Evolutionary conservation across 129 eudicot genomes (phyloP).

Genomic region (Apium graveolens): DNA sequence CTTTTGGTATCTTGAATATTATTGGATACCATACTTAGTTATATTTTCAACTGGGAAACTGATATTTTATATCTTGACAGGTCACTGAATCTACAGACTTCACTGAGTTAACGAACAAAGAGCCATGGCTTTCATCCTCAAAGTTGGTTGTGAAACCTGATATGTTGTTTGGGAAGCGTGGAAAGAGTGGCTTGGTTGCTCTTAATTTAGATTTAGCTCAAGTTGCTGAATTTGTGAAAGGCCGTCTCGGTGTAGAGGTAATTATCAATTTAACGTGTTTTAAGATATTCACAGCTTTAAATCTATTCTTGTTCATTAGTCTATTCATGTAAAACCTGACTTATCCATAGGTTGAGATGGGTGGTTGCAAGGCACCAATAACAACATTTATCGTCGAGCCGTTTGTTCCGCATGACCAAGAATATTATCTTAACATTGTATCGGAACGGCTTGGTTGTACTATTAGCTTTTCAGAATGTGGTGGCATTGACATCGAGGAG

Average conservation of each 20-base stretch:
- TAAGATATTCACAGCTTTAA: not conserved
- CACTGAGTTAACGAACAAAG: constrained; percentile 51
- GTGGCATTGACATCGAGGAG: constrained; percentile 90
- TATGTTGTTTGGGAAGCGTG: constrained; percentile 91
- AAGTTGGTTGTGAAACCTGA: constrained; percentile 88
- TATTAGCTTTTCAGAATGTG: constrained; percentile 85
- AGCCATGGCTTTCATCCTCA: constrained; percentile 82
- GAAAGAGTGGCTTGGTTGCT: constrained; percentile 87
- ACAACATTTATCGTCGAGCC: constrained; percentile 89
- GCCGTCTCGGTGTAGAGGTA: constrained; percentile 81
- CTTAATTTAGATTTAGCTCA: constrained; percentile 69
- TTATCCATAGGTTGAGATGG: constrained; percentile 63
- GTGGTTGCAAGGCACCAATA: constrained; percentile 88
- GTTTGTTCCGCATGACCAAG: constrained; percentile 84
- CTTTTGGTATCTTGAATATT: not conserved
- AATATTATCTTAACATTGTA: constrained; percentile 62
- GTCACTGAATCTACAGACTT: constrained; percentile 71
- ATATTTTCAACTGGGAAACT: not conserved
- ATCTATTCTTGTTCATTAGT: not conserved
- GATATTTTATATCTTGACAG: constrained; percentile 16
- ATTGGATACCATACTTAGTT: not conserved
- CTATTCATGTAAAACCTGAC: constrained; percentile 1
- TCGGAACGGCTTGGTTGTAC: constrained; percentile 76
- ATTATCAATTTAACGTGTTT: not conserved
- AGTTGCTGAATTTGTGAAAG: constrained; percentile 78